Percentiles rank a stretch among this genome's conserved stretches.
These are phyloP conservation scores for Fraxinus quadrangulata DNA, from an alignment of 257 asterid genomes.

Conservation along the genomic window DNA sequence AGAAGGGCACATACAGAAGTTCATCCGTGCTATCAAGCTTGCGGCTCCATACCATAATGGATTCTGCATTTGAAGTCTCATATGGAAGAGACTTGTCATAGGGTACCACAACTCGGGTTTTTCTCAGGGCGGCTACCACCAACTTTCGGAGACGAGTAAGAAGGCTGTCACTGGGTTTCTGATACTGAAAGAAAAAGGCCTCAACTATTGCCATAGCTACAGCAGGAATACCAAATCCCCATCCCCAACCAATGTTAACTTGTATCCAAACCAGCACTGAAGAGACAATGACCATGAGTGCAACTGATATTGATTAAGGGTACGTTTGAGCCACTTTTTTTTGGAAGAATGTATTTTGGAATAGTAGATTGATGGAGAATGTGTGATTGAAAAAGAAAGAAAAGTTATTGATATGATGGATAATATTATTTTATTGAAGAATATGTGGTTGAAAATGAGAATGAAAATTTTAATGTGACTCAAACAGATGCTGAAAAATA, in stretches of 20 bases:
- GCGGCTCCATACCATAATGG: constrained; percentile 57
- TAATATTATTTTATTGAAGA: no score
- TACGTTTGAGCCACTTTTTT: no score
- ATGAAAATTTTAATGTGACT: no score
- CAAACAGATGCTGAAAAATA: constrained; percentile 36
- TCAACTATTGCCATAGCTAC: constrained; percentile 61
- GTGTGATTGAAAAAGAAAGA: no score
- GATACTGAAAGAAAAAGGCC: constrained; percentile 63
- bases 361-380: no score
- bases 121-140: constrained; percentile 59
- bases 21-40: constrained; percentile 54
- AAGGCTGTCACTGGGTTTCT: constrained; percentile 76
- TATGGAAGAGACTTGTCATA: constrained; percentile 42
- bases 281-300: constrained; percentile 42
- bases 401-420: no score
- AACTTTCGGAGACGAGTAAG: constrained; percentile 63
- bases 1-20: constrained; percentile 35
- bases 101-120: constrained; percentile 46
- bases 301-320: constrained; percentile 48
- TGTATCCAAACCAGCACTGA: constrained; percentile 64
- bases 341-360: no score
- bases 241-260: constrained; percentile 66
- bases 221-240: constrained; percentile 73
- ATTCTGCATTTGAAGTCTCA: constrained; percentile 50
- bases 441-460: no score